Evolutionary conservation across 2,329 filamentous ascomycete genomes (phyloP).

Genomic region (Sporothrix variecibatus): DNA sequence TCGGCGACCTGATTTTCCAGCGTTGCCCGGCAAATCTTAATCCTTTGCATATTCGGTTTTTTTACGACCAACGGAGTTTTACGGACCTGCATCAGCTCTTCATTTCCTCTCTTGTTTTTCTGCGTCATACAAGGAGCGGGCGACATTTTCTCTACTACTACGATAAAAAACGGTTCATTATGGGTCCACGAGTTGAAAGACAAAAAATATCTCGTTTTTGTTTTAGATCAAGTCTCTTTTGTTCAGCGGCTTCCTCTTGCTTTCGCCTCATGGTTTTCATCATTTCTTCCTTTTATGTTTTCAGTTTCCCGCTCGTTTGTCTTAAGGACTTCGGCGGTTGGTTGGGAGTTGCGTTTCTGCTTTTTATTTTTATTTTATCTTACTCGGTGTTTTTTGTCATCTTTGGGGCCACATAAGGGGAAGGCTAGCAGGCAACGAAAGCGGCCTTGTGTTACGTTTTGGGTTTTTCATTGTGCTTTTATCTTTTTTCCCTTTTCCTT

Average conservation of each 20-base stretch:
- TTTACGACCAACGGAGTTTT: conserved; percentile 45
- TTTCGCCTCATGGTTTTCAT: conserved; percentile 17
- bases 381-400: conserved; percentile 28
- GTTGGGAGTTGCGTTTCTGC: conserved; percentile 14
- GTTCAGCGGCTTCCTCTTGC: conserved; percentile 22
- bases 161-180: conserved; percentile 51
- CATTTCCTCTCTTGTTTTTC: conserved; percentile 35
- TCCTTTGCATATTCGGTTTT: conserved; percentile 37
- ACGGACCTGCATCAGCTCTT: conserved; percentile 36
- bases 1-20: conserved; percentile 29
- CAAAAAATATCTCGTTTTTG: conserved; percentile 47
- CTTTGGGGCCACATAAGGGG: conserved; percentile 22
- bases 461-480: conserved; percentile 15
- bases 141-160: conserved; percentile 42
- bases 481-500: neutral
- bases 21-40: conserved; percentile 23
- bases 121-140: conserved; percentile 42
- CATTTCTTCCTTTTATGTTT: conserved; percentile 12
- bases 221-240: conserved; percentile 51
- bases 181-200: conserved; percentile 53
- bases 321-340: conserved; percentile 9
- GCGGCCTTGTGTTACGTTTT: conserved; percentile 24
- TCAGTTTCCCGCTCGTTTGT: neutral
- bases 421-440: conserved; percentile 26
- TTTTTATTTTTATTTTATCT: neutral